Evolutionary conservation across 805 yeast genomes (phyloP), one percentile per base, ranked within the genome.

Genomic region (Starmerella apicola): DNA sequence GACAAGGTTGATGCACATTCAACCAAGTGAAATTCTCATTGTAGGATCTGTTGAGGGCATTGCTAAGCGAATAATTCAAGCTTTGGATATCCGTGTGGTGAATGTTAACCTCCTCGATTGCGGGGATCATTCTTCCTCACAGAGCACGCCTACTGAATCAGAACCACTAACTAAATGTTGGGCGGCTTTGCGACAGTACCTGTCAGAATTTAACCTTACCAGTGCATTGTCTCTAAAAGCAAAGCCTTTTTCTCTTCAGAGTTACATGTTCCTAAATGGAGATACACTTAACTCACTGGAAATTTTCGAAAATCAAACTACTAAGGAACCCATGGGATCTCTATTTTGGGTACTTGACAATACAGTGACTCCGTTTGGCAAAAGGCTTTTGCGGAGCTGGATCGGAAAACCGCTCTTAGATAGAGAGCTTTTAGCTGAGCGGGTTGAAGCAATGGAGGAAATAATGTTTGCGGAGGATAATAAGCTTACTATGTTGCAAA

Each of bases 281-380:
- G 75, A 71, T 50, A 76, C 94, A 0, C 49, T 91, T 4, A 67
- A 68, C 24, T 75, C 81, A 32, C 61, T 91, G 17, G 96, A 91
- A 52, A 70, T 91, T 1, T 83, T 81, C 51, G 62, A 64, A 17
- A 82, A 82, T 51, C 60, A 67, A 3, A 74, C 91, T 0, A 75
- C 75, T 45, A 56, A 61, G 10, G 61, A 66, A 4, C 64, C 63
- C 7, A 60, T 66, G 24, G 97, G 96, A 0, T 74, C 95, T 0
- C 60, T 88, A 12, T 56, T 81, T 13, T 82, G 93, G 85, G 63
- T 83, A 2, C 50, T 91, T 44, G 81, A 88, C 55, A 85, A 80
- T 48, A 82, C 97, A 0, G 61, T 73, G 25, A 82, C 97, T 0
- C 65, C 69, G 22, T 79, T 78, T 57, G 98, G 98, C 0, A 69